Conservation (phyloP, 495 filamentous ascomycete species). For the Penicillium ochrochloron region DNA sequence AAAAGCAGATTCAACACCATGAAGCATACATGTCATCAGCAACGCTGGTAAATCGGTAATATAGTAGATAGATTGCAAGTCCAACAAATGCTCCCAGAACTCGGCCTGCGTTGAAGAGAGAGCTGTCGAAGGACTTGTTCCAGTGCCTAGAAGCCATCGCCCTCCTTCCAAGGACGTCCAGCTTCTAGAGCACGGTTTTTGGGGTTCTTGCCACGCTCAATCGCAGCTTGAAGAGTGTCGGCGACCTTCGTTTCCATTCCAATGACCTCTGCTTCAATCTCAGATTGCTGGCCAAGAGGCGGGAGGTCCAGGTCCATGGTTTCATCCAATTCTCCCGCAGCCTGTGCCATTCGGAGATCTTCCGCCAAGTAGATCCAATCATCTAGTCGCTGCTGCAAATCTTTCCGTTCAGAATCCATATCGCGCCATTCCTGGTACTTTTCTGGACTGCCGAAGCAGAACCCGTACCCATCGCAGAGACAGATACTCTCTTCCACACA, state of each 20-base stretch:
- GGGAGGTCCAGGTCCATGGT: conserved; percentile 40
- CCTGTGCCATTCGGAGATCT: conserved; percentile 38
- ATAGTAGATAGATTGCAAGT: conserved; percentile 9
- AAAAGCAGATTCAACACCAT: not conserved
- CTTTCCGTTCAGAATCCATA: conserved; percentile 41
- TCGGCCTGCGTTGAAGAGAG: conserved; percentile 2
- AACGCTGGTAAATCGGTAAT: conserved; percentile 5
- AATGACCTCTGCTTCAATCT: conserved; percentile 32
- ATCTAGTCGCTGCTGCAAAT: conserved; percentile 54
- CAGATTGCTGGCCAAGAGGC: conserved; percentile 39
- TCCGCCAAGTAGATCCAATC: conserved; percentile 49
- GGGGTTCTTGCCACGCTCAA: conserved; percentile 57
- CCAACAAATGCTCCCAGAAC: not conserved
- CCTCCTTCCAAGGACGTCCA: conserved; percentile 56
- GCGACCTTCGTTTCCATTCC: conserved; percentile 42
- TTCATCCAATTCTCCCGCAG: conserved; percentile 36
- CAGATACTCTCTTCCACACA: conserved; percentile 72
- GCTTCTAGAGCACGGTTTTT: conserved; percentile 54
- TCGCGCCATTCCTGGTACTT: conserved; percentile 55
- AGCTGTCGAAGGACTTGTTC: not conserved
- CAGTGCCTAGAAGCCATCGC: conserved; percentile 51
- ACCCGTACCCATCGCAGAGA: conserved; percentile 77
- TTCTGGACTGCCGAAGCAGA: conserved; percentile 71
- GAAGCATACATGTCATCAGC: not conserved
- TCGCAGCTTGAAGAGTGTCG: conserved; percentile 45